Evolutionary conservation across 2,329 filamentous ascomycete species (phyloP), one percentile per base, ranked within the genome.

Genomic region (Alternaria gaisen): DNA sequence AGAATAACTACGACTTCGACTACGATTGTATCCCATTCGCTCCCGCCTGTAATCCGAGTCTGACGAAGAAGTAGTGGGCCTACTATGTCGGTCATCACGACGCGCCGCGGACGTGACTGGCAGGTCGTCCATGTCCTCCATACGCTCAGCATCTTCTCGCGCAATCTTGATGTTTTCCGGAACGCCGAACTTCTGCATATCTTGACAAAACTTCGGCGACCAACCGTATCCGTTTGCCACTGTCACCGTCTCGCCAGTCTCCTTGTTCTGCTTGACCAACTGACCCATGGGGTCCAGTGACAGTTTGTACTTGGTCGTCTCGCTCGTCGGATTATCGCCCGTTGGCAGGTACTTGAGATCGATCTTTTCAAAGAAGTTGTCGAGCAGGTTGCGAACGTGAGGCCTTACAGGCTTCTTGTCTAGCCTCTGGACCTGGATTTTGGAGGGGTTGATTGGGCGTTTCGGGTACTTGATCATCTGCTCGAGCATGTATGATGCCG

Each of bases 221-320:
- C 93, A 97, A 62, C 93, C 93, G 74, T 96, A 96, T 76, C 96
- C 96, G 1, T 91, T 92, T 64, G 92, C 89, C 1, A 89, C 89
- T 7, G 84, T 83, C 7, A 89, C 75, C 2, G 89, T 80, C 3
- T 90, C 87, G 0, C 89, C 89, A 0, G 87, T 90, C n/a, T 87
- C 80, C 66, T 90, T 87, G 68, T 93, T 88, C 3, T 87, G 18
- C 88, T 80, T 53, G 32, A 92, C 82, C 16, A 85, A 80, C 74
- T 95, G 90, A 11, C 92, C 93, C 60, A 95, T 83, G 65, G 90
- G 88, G 72, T 92, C 90, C n/a, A 94, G 48, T 46, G 56, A 69
- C 7, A 75, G 43, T 14, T 64, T 80, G 65, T 92, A 89, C n/a
- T 72, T 72, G 30, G 65, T 58, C 4, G 72, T 72, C 34, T 72